Conservation (phyloP, 176 grass and related monocot species). For the Aegilops tauschii region DNA sequence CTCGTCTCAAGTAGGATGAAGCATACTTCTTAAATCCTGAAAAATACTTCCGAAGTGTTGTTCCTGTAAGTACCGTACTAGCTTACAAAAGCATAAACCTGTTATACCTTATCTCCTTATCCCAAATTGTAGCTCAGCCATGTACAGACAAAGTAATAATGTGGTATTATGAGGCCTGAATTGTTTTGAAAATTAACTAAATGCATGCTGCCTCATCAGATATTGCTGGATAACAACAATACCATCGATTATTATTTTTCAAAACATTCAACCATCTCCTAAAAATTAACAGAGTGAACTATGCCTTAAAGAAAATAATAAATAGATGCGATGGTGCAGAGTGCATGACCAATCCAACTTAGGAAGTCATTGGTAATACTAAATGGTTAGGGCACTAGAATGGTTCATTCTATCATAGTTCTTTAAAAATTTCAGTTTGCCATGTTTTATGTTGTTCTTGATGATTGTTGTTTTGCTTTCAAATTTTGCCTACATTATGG, state of each 20-base stretch:
- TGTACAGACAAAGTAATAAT: no score
- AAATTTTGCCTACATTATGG: background rate
- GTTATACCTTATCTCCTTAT: background rate
- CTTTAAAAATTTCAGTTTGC: background rate
- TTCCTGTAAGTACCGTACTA: background rate
- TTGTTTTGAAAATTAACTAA: background rate
- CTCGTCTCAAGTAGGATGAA: no score
- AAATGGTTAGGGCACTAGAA: background rate
- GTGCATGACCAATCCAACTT: background rate
- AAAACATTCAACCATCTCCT: background rate
- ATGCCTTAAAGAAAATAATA: background rate
- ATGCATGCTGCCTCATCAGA: background rate
- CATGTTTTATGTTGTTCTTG: background rate
- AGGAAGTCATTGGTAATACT: background rate
- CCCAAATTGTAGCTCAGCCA: no score
- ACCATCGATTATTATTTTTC: no score
- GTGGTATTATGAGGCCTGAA: no score
- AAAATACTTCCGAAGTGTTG: no score
- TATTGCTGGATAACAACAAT: background rate
- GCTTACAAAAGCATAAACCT: background rate
- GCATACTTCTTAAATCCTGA: no score
- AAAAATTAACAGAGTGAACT: background rate
- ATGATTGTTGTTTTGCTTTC: background rate
- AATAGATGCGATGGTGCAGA: background rate
- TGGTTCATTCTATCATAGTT: background rate